These are phyloP conservation scores for Kluyveromyces marxianus DNA, from an alignment of 1,139 yeast species.

Conservation along the genomic window DNA sequence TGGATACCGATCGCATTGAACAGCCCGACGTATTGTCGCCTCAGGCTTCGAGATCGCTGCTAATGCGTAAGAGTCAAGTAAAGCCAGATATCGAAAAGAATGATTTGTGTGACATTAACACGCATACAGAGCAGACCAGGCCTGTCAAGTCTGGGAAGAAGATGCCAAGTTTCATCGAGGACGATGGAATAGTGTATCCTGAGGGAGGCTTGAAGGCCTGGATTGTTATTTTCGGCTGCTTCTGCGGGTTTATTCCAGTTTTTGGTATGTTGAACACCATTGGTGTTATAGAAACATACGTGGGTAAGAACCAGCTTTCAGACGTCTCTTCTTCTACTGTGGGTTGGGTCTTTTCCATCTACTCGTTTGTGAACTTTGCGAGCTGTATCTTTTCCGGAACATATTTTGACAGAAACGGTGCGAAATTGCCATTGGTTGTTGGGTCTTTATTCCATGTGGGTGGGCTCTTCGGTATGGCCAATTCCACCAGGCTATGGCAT, in stretches of 20 bases:
- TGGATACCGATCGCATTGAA: no score
- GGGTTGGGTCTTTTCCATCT: conserved; percentile 63
- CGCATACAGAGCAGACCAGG: not conserved
- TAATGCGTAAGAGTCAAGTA: not conserved
- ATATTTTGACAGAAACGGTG: conserved; percentile 55
- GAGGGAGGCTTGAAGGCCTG: conserved; percentile 55
- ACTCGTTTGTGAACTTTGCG: conserved; percentile 47
- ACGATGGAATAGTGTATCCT: conserved; percentile 31
- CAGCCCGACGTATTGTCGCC: no score
- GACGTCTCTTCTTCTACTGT: conserved; percentile 41
- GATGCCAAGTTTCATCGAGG: conserved; percentile 12
- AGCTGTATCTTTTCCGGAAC: conserved; percentile 55
- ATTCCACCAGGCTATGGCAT: conserved; percentile 46
- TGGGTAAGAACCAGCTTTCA: conserved; percentile 45
- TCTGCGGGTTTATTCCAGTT: conserved; percentile 49
- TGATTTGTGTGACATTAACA: not conserved
- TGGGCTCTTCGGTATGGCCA: conserved; percentile 52
- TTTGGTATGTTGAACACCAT: conserved; percentile 54
- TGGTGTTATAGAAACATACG: conserved; percentile 58
- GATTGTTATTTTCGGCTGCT: conserved; percentile 48
- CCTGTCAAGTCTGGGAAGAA: conserved; percentile 3
- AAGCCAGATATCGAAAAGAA: not conserved
- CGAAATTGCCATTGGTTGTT: conserved; percentile 38
- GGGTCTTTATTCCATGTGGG: conserved; percentile 41
- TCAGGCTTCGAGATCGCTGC: no score